phyloP scores from a whole-genome alignment of 2,329 filamentous ascomycete genomes.

The Ophiocordyceps camponoti-rufipedis region DNA sequence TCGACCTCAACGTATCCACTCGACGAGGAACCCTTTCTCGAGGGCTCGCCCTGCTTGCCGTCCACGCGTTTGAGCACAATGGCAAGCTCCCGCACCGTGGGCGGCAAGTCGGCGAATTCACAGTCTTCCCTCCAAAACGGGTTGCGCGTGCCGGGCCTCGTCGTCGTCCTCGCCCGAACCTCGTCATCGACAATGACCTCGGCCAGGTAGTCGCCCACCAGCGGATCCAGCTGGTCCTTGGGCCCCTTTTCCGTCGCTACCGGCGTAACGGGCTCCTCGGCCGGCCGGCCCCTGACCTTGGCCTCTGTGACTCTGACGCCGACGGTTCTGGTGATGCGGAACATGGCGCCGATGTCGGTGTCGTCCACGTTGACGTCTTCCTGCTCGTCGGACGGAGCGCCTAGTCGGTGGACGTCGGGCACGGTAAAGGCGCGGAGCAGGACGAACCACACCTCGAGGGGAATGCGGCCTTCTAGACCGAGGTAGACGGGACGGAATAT shows the following conservation, averaged over 20 bases:
- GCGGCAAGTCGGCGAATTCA: conserved; percentile 56
- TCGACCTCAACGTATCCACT: conserved; percentile 15
- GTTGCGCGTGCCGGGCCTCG: conserved; percentile 50
- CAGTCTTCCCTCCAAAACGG: conserved; percentile 75
- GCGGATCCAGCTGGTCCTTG: conserved; percentile 19
- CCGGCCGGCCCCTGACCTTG: conserved; percentile 29
- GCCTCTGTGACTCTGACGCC: conserved; percentile 41
- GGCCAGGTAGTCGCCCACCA: conserved; percentile 54
- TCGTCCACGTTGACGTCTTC: conserved; percentile 15
- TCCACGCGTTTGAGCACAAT: conserved; percentile 49
- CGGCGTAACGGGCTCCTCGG: conserved; percentile 4
- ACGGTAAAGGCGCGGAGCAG: conserved; percentile 79
- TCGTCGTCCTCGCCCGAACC: conserved; percentile 55
- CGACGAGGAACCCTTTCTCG: conserved; percentile 16
- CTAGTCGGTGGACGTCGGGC: conserved; percentile 66
- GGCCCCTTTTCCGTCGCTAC: conserved; percentile 5
- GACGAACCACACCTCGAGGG: conserved; percentile 98
- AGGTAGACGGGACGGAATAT: conserved; percentile 80
- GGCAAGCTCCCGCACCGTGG: conserved; percentile 48
- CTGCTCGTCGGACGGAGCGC: conserved; percentile 20
- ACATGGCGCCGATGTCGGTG: conserved; percentile 16
- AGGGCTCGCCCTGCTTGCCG: not conserved
- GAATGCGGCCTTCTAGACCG: conserved; percentile 64
- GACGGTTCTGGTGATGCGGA: conserved; percentile 44
- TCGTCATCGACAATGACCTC: conserved; percentile 69